Percentiles rank a stretch among this genome's conserved stretches.
Evolutionary conservation across 768 basidiomycete genomes (phyloP).

Genomic region (Auricularia sp.): DNA sequence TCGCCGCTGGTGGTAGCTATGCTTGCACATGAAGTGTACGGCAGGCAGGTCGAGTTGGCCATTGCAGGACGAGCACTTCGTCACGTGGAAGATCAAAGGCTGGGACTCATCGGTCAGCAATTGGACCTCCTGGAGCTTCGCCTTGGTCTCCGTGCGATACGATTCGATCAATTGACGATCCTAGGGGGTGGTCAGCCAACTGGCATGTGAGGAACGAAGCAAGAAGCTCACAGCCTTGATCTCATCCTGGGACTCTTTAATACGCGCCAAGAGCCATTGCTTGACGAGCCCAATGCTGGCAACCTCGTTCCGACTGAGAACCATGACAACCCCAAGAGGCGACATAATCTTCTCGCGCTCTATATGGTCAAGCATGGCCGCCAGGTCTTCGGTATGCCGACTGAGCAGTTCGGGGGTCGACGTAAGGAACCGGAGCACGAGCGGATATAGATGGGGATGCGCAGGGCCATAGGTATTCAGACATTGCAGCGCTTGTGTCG

Average conservation of each 20-base stretch:
- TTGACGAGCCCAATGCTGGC: slow-evolving; percentile 88
- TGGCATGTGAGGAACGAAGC: slow-evolving; percentile 3
- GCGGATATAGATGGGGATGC: slow-evolving; percentile 70
- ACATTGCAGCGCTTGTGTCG: slow-evolving; percentile 56
- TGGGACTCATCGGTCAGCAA: slow-evolving; percentile 70
- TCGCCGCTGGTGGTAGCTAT: slow-evolving; percentile 91
- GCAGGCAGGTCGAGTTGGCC: slow-evolving; percentile 87
- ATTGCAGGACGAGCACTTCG: slow-evolving; percentile 81
- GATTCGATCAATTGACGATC: slow-evolving; percentile 82
- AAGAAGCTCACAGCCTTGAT: slow-evolving; percentile 60
- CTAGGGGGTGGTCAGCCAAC: slow-evolving; percentile 28
- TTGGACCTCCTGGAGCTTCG: slow-evolving; percentile 71
- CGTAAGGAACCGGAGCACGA: slow-evolving; percentile 85
- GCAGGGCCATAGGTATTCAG: slow-evolving; percentile 64
- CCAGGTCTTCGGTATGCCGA: slow-evolving; percentile 63
- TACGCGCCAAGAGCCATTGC: slow-evolving; percentile 77
- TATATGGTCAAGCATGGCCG: slow-evolving; percentile 61
- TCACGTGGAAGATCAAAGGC: slow-evolving; percentile 88
- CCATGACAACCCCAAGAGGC: slow-evolving; percentile 81
- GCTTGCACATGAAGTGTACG: slow-evolving; percentile 97
- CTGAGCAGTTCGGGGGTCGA: slow-evolving; percentile 64
- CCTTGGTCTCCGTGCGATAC: slow-evolving; percentile 74
- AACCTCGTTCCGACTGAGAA: slow-evolving; percentile 79
- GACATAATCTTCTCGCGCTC: slow-evolving; percentile 78
- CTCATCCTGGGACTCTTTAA: slow-evolving; percentile 62